Evolutionary conservation across 2,329 filamentous ascomycete species (phyloP).

Genomic region (Diaporthe nobilis): DNA sequence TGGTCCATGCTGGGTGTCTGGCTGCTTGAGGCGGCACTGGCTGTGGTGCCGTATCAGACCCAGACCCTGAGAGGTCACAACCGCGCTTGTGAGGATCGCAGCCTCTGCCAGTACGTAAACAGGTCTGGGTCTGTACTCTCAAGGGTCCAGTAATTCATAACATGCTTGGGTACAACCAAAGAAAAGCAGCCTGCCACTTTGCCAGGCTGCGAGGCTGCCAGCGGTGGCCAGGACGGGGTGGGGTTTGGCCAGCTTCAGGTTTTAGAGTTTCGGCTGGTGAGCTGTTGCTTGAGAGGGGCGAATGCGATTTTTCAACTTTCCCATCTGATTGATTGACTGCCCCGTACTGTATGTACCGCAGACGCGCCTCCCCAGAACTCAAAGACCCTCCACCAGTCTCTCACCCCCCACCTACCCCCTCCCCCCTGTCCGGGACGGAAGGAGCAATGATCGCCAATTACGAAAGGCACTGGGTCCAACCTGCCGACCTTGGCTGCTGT

Average conservation of each 20-base stretch:
- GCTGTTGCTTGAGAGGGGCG: constrained; percentile 19
- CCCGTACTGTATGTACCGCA: background rate
- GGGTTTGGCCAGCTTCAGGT: background rate
- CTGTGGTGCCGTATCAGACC: constrained; percentile 2
- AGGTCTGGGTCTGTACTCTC: background rate
- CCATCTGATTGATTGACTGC: constrained; percentile 35
- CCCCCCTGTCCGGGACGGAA: constrained; percentile 2
- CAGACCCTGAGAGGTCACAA: constrained; percentile 7
- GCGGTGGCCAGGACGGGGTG: background rate
- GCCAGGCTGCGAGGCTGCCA: background rate
- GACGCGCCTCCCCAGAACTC: constrained; percentile 24
- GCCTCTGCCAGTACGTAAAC: background rate
- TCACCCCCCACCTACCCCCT: background rate
- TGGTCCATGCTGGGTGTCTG: background rate
- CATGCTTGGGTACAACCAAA: background rate
- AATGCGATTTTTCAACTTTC: constrained; percentile 41
- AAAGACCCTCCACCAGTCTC: constrained; percentile 2
- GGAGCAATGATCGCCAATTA: constrained; percentile 30
- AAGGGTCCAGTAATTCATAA: background rate
- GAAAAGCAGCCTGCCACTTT: background rate
- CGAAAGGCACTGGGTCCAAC: constrained; percentile 9
- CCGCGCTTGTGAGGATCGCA: background rate
- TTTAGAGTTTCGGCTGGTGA: constrained; percentile 30
- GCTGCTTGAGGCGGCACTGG: constrained; percentile 10
- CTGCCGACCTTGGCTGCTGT: background rate